Evolutionary conservation across 176 grass and related monocot genomes (phyloP), one percentile per base, ranked within the genome.

Genomic region (Poa annua): DNA sequence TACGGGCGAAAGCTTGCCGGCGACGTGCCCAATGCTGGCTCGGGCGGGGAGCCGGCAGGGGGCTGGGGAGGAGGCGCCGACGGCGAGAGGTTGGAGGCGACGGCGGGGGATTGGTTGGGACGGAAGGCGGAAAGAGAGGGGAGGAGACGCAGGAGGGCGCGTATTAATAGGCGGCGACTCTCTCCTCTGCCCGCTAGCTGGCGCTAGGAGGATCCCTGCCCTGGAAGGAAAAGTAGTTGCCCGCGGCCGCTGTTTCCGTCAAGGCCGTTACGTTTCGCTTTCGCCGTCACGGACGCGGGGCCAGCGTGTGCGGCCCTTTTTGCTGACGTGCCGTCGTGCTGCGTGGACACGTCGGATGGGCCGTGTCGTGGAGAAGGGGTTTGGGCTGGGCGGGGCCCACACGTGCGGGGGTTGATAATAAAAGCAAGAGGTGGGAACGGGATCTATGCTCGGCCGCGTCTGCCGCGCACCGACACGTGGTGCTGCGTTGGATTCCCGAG

Each of bases 141-240:
- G 57, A 51, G 19, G 25, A 5, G 45, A 10, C 2, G 59, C 66
- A 20, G 48, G 66, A 56, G 57, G 75, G 19, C 68, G 21, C 22
- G 60, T 86, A 89, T 91, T 93, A 89, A 93, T 93, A 97, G 78
- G 66, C 82, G 81, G 72, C 77, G 74, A 72, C 74, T n/a, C 34
- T 6, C 52, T 7, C 21, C 72, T 71, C 21, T 50, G 7, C 67
- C 64, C 34, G 16, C 39, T 41, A 41, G 49, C 49, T 51, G 49
- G 49, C 49, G 49, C 49, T 6, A 15, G 17, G 60, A 2, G 56
- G 79, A 73, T 57, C 53, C 53, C 7, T 29, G 42, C 53, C 53
- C 7, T 29, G 42, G 1, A 8, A 41, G 39, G 11, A 29, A 71
- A 76, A 57, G 84, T 74, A 70, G 91, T 60, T 66, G 72, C 55